Evolutionary conservation across 805 yeast species (phyloP).

Genomic region (Trichomonascus vanleenenianus): DNA sequence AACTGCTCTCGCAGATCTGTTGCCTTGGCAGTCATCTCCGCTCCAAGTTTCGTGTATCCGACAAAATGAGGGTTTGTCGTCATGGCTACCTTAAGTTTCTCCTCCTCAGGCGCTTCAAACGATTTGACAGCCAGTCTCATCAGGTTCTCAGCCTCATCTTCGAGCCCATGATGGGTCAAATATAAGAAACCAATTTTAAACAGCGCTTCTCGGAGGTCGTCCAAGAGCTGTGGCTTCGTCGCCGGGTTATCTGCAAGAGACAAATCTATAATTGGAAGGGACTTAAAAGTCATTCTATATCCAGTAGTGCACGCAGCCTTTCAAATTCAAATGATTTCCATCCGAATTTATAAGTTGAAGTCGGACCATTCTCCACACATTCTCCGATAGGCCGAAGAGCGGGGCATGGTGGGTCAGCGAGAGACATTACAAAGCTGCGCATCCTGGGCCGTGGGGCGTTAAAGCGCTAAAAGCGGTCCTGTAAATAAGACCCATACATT

Average conservation of each 20-base stretch:
- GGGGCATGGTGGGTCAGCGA: too few relatives aligned
- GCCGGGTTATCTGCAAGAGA: slow-evolving; percentile 34
- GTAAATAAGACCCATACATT: too few relatives aligned
- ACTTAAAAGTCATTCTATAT: slow-evolving; percentile 14
- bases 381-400: too few relatives aligned
- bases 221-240: slow-evolving; percentile 37
- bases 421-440: too few relatives aligned
- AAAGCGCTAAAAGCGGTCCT: too few relatives aligned
- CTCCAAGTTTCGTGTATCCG: slow-evolving; percentile 50
- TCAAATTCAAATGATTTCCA: too few relatives aligned
- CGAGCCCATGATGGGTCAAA: slow-evolving; percentile 40
- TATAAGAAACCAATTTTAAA: slow-evolving; percentile 50
- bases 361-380: too few relatives aligned
- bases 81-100: slow-evolving; percentile 44
- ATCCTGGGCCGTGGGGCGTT: too few relatives aligned
- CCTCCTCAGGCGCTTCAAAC: slow-evolving; percentile 40
- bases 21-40: slow-evolving; percentile 46
- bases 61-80: slow-evolving; percentile 48
- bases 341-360: too few relatives aligned
- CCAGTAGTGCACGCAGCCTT: too few relatives aligned
- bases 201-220: slow-evolving; percentile 36
- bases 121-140: slow-evolving; percentile 35
- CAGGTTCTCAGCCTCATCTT: slow-evolving; percentile 32
- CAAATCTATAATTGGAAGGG: slow-evolving; percentile 34
- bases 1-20: slow-evolving; percentile 58